Evolutionary conservation across 495 filamentous ascomycete species (phyloP).

Genomic region (Aspergillus leporis): DNA sequence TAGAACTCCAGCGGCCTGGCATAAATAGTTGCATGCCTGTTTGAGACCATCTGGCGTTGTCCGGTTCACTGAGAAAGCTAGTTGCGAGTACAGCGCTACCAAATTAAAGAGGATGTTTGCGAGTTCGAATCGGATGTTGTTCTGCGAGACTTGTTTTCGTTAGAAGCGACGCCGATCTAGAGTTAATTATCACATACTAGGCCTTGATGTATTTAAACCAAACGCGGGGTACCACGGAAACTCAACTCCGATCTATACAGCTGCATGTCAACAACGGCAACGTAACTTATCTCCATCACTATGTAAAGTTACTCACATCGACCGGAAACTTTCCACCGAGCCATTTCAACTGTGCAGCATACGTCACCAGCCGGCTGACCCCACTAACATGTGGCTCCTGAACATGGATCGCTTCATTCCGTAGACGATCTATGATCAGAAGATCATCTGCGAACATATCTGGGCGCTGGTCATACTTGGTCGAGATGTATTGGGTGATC

Average conservation of each 20-base stretch:
- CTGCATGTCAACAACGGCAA: not conserved
- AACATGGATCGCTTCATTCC: slow-evolving; percentile 80
- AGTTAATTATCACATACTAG: slow-evolving; percentile 45
- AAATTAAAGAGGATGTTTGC: slow-evolving; percentile 93
- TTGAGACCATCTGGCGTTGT: slow-evolving; percentile 82
- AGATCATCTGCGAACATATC: slow-evolving; percentile 95
- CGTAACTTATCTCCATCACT: slow-evolving; percentile 5
- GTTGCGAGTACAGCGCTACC: slow-evolving; percentile 87
- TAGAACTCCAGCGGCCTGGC: slow-evolving; percentile 82
- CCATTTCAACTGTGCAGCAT: slow-evolving; percentile 93
- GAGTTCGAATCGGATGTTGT: slow-evolving; percentile 93
- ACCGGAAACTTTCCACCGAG: slow-evolving; percentile 94
- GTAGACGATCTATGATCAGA: slow-evolving; percentile 78
- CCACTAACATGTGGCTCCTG: slow-evolving; percentile 90
- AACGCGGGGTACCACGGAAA: slow-evolving; percentile 95
- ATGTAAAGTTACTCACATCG: slow-evolving; percentile 62
- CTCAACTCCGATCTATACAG: slow-evolving; percentile 80
- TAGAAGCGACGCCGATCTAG: not conserved
- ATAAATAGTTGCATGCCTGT: slow-evolving; percentile 88
- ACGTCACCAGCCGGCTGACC: slow-evolving; percentile 79
- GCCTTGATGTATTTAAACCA: slow-evolving; percentile 81
- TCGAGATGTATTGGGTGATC: slow-evolving; percentile 94
- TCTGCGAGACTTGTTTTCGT: slow-evolving; percentile 61
- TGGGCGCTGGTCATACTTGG: slow-evolving; percentile 98
- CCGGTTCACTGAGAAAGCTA: slow-evolving; percentile 79